Evolutionary conservation across 2,329 filamentous ascomycete genomes (phyloP).

Genomic region (Talaromyces verruculosus): DNA sequence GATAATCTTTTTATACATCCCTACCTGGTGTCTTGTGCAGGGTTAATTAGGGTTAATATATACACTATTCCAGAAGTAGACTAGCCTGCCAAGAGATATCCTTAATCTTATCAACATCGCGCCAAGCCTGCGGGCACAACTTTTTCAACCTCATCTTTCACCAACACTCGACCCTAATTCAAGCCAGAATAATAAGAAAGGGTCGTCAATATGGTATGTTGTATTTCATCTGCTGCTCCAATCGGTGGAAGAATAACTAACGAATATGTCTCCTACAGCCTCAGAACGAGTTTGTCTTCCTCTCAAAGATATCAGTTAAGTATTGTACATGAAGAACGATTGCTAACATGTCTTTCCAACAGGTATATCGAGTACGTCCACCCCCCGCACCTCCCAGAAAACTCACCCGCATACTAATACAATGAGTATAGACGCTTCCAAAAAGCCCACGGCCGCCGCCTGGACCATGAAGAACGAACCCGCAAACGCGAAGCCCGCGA

Average conservation of each 20-base stretch:
- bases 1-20: no score
- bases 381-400: conserved; percentile 49
- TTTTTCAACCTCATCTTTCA: conserved; percentile 15
- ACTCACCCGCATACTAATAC: conserved; percentile 13
- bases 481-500: conserved; percentile 88
- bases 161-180: neutral
- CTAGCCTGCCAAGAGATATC: neutral
- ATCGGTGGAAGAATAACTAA: neutral
- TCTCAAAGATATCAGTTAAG: neutral
- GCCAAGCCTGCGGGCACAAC: conserved; percentile 21
- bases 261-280: neutral
- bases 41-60: neutral
- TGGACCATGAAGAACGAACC: conserved; percentile 83
- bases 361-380: conserved; percentile 68
- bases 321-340: neutral
- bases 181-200: neutral
- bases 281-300: conserved; percentile 15
- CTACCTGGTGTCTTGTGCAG: no score
- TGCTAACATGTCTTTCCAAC: conserved; percentile 12
- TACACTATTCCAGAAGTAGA: neutral
- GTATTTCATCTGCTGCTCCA: neutral
- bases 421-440: conserved; percentile 21
- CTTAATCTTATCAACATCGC: conserved; percentile 9
- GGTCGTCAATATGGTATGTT: neutral
- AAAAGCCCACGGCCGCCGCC: conserved; percentile 37